phyloP scores from a whole-genome alignment of 1,139 yeast genomes.

The Lodderomyces elongisporus region DNA sequence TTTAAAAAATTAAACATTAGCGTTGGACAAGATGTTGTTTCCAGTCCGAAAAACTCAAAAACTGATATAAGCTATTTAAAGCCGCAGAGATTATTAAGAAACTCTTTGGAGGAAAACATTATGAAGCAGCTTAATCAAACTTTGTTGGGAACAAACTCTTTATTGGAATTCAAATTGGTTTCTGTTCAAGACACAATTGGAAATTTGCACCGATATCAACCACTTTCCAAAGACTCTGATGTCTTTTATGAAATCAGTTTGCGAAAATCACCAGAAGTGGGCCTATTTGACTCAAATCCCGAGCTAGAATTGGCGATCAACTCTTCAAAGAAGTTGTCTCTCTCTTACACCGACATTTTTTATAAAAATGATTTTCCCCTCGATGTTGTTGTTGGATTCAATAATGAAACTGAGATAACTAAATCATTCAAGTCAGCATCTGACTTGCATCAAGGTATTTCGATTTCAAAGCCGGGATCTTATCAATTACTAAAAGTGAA shows the following conservation, averaged over 20 bases:
- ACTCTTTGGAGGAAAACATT: conserved; percentile 33
- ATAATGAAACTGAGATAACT: conserved; percentile 25
- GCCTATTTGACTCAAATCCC: conserved; percentile 31
- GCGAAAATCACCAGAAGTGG: conserved; percentile 56
- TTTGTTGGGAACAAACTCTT: conserved; percentile 15
- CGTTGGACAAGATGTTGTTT: conserved; percentile 12
- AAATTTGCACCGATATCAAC: conserved; percentile 53
- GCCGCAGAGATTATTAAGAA: conserved; percentile 25
- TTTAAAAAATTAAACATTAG: conserved; percentile 20
- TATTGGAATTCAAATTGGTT: conserved; percentile 59
- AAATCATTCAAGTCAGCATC: conserved; percentile 29
- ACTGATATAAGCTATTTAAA: conserved; percentile 21
- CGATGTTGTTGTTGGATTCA: conserved; percentile 28
- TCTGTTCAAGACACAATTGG: conserved; percentile 75
- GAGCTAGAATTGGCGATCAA: conserved; percentile 38
- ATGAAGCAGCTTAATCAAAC: conserved; percentile 14
- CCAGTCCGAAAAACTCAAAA: conserved; percentile 1
- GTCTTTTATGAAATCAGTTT: conserved; percentile 53
- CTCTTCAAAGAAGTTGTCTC: conserved; percentile 30
- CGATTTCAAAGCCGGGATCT: conserved; percentile 55
- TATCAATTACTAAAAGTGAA: conserved; percentile 50
- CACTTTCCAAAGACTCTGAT: conserved; percentile 40
- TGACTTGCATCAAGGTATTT: conserved; percentile 31
- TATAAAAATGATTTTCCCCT: conserved; percentile 43
- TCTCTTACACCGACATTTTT: conserved; percentile 19